Base-by-base conservation (phyloP, 352 stramenopile genomes). In the Plasmopara viticola region DNA sequence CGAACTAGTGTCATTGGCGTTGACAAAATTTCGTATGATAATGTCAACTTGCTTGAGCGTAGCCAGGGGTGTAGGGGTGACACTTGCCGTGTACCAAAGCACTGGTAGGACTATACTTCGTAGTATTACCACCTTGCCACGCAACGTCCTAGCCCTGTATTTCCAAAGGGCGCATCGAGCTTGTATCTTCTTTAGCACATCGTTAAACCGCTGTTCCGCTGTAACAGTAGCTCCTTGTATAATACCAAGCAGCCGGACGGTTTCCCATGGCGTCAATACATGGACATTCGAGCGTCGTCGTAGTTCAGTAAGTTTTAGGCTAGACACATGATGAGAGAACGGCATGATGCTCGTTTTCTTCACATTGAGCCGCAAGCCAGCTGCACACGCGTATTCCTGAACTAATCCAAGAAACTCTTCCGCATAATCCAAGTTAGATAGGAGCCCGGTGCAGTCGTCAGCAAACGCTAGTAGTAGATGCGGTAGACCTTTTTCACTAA, bases 391-490 rank as follows among this genome's bases (percentile, higher is more conserved):
- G 5, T 35, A 35, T 8, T 35, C 28, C 28, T 44, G 12, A 2
- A 0, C 2, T 17, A 35, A 5, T 5, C 15, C 6, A 2, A 63
- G 12, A 41, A 63, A 63, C 12, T 5, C 2, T 7, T 14, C 29
- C 1, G 44, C 43, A 37, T 62, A 15, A 0, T 17, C 8, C 0
- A 62, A 9, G 6, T 58, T 35, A 12, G 6, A 20, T 5, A 63
- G 12, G 0, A 58, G 15, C 0, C 56, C 49, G 12, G 56, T 63
- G 8, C 48, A 63, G 30, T 58, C 30, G 18, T 58, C 49, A 0
- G 44, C 44, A 30, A 58, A 58, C 0, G 56, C 35, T 12, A 58
- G 18, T 0, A 58, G 17, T 14, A 53, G 18, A 5, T 51, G 49
- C 0, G 35, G 44, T 14, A 20, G 15, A 0, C 2, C 10, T 4